Conservation (phyloP, 306 rosid species). For the Prunus mongolica region DNA sequence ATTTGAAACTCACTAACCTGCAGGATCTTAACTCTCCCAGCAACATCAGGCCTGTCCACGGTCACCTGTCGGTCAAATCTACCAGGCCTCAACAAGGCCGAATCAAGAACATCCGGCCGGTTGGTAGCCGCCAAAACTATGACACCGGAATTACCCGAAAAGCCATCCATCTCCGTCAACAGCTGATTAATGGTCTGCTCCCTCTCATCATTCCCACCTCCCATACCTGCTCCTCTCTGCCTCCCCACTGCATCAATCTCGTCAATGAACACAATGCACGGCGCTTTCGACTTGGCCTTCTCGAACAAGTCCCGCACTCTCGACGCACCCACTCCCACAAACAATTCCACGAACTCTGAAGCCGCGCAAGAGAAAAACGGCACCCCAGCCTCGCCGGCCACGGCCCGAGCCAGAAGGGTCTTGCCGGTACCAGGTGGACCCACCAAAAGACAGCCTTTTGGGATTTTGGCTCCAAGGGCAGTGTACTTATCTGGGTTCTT, state of each 20-base stretch:
- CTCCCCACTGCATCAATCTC: constrained; percentile 97
- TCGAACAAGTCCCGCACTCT: constrained; percentile 95
- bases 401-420: constrained; percentile 89
- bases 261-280: constrained; percentile 97
- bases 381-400: constrained; percentile 89
- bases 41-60: constrained; percentile 96
- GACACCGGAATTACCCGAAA: constrained; percentile 94
- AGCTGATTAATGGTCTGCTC: constrained; percentile 98
- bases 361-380: constrained; percentile 99
- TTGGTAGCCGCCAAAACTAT: constrained; percentile 97
- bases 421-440: constrained; percentile 99
- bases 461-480: constrained; percentile 90
- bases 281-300: constrained; percentile 96
- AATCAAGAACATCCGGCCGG: constrained; percentile 93
- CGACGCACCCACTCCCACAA: constrained; percentile 96
- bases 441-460: constrained; percentile 92
- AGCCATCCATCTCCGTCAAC: constrained; percentile 98
- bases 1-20: constrained; percentile 46
- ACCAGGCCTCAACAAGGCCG: constrained; percentile 86
- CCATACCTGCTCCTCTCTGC: constrained; percentile 99
- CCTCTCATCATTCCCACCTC: constrained; percentile 98
- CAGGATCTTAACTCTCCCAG: constrained; percentile 93
- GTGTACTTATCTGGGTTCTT: constrained; percentile 98
- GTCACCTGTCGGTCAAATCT: constrained; percentile 96
- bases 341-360: constrained; percentile 88